These are phyloP conservation scores for Lenzites betulinus DNA, from an alignment of 768 basidiomycete species.

Conservation along the genomic window DNA sequence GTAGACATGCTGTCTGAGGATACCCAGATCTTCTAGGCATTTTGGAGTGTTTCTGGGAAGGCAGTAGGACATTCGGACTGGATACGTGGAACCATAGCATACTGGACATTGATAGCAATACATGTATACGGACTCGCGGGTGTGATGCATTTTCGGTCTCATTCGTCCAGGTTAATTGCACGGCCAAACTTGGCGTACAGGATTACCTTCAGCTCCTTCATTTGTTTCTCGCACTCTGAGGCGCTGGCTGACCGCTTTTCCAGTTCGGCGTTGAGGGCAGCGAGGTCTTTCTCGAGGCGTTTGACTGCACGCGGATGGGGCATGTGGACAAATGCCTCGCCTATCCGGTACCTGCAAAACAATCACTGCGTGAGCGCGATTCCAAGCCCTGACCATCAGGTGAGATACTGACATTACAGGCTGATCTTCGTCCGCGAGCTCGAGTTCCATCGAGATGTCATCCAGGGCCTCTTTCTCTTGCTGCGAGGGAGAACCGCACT, in stretches of 20 bases:
- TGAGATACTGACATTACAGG: conserved; percentile 61
- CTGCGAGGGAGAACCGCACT: conserved; percentile 39
- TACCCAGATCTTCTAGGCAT: background rate
- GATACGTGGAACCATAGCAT: background rate
- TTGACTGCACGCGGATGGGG: conserved; percentile 66
- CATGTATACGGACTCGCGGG: background rate
- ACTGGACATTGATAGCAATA: conserved; percentile 9
- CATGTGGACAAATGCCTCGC: conserved; percentile 87
- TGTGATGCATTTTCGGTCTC: background rate
- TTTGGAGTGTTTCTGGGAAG: background rate
- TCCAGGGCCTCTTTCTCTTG: conserved; percentile 95
- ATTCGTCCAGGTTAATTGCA: conserved; percentile 92
- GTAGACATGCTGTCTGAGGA: conserved; percentile 58
- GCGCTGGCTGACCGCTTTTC: conserved; percentile 49
- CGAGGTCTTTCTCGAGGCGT: conserved; percentile 71
- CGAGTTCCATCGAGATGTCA: conserved; percentile 84
- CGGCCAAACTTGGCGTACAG: conserved; percentile 92
- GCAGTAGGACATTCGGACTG: no score
- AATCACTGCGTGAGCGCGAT: background rate
- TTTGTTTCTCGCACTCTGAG: conserved; percentile 68
- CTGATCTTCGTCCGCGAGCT: conserved; percentile 85
- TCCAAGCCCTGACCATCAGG: background rate
- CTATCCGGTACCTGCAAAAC: conserved; percentile 82
- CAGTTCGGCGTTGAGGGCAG: conserved; percentile 57
- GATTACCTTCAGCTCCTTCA: conserved; percentile 78